Conservation (phyloP, 352 stramenopile species). For the Blastocystis sp. region DNA sequence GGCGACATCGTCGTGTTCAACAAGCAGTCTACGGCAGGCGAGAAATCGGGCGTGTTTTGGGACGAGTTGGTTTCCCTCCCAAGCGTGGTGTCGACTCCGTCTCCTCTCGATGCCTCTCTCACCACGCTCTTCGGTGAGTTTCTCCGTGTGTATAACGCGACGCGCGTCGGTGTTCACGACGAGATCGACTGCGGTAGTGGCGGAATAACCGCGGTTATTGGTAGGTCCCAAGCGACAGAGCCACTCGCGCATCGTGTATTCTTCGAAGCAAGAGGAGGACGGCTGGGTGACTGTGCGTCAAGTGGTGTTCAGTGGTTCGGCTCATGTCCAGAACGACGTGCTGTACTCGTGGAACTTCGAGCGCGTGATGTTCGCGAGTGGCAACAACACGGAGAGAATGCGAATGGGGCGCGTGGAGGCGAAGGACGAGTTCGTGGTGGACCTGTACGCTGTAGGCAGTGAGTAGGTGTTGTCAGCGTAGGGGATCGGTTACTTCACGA, state of each 20-base stretch:
- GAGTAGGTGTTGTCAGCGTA: not conserved
- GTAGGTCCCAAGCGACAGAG: conserved; percentile 28
- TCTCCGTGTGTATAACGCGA: not conserved
- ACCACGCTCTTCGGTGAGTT: not conserved
- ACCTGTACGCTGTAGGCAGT: not conserved
- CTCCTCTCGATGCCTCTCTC: not conserved
- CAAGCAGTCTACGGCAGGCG: not conserved
- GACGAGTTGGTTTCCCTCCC: not conserved
- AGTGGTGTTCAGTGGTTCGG: not conserved
- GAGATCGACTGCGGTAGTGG: conserved; percentile 7
- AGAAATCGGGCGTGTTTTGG: conserved; percentile 21
- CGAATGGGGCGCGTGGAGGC: conserved; percentile 6
- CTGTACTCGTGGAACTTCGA: conserved; percentile 36
- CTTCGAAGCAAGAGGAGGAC: not conserved
- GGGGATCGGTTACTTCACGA: conserved; percentile 36
- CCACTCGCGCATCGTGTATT: conserved; percentile 23
- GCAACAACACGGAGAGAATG: conserved; percentile 32
- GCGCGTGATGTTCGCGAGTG: conserved; percentile 30
- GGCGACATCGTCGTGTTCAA: conserved; percentile 1
- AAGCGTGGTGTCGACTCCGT: not conserved
- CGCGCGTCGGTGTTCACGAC: conserved; percentile 3
- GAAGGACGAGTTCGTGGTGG: not conserved
- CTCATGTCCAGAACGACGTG: conserved; percentile 7
- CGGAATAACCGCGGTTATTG: not conserved
- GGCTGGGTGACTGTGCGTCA: conserved; percentile 36